Evolutionary conservation across 192 early-diverging fungal genomes (phyloP), one percentile per base, ranked within the genome.

Genomic region (Backusella tuberculispora): DNA sequence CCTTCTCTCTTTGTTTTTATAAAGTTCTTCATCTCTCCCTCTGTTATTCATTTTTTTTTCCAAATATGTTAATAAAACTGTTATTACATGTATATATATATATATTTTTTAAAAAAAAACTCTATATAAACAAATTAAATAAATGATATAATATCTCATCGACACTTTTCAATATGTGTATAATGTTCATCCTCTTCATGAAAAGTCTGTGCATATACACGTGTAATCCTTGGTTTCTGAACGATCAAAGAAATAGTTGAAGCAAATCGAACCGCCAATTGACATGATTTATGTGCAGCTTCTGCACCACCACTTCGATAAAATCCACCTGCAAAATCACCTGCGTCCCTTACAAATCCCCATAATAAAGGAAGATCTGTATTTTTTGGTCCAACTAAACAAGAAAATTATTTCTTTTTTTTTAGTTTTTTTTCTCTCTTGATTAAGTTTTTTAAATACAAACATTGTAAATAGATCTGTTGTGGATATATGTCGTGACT

Each of bases 401-500:
- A 19, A 56, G 19, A 56, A 10, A 56, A 9, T 26, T 56, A 19
- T 50, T 50, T 34, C 29, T 34, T 34, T 34, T 34, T 34, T 2
- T 1, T 34, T 34, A 34, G 29, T 2, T 34, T 34, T 34, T 34
- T 34, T 29, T 9, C 4, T 19, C 15, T 19, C 19, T 41, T 66
- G 5, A 12, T 13, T 66, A 41, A 40, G 5, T 43, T 43, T 43
- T 0, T 2, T 38, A 3, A 41, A 40, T 40, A 24, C 19, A 46
- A 46, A 69, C 67, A 12, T 37, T 69, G 41, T 9, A 69, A 19
- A 69, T 69, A 69, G 6, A 69, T 69, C 19, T 26, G 67, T 24
- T 69, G 67, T 44, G 44, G 21, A 46, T 15, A 45, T 0, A 69
- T n/a, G 46, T 69, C 67, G 15, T 44, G 26, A 46, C 67, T 91